A percentile compares a stretch with the other conserved stretches of the same genome.
phyloP scores from a whole-genome alignment of 176 grass and related monocot species.

The Zea luxurians region DNA sequence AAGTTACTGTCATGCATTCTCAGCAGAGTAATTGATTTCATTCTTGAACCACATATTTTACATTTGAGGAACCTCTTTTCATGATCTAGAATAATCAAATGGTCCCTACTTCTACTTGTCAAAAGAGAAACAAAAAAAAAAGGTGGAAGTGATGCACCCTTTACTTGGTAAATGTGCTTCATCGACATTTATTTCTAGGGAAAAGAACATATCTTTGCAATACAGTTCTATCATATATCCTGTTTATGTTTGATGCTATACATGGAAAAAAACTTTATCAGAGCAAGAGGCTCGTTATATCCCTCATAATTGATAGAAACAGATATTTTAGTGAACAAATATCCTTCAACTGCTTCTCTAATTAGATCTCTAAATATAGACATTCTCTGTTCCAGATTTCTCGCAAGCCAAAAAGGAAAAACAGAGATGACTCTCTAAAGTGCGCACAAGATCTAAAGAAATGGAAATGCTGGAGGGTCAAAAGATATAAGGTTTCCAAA shows the following conservation, averaged over 20 bases:
- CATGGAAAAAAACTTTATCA: no score
- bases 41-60: constrained; percentile 8
- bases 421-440: no score
- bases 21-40: constrained; percentile 4
- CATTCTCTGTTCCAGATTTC: no score
- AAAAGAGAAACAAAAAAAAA: constrained; percentile 23
- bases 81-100: constrained; percentile 30
- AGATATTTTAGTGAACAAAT: no score
- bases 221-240: not conserved
- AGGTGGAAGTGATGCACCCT: not conserved
- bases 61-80: constrained; percentile 26
- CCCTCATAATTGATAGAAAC: no score
- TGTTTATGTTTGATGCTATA: not conserved
- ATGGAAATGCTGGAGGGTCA: no score
- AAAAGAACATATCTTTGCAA: not conserved
- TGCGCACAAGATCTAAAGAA: no score
- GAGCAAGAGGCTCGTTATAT: no score
- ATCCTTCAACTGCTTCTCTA: no score
- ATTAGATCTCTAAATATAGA: no score
- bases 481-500: no score
- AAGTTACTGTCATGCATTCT: not conserved
- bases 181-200: constrained; percentile 18
- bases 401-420: no score
- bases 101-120: constrained; percentile 17
- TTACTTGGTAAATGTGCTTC: constrained; percentile 38